Evolutionary conservation across 768 basidiomycete genomes (phyloP), one percentile per base, ranked within the genome.

Genomic region (Tricholoma matsutake): DNA sequence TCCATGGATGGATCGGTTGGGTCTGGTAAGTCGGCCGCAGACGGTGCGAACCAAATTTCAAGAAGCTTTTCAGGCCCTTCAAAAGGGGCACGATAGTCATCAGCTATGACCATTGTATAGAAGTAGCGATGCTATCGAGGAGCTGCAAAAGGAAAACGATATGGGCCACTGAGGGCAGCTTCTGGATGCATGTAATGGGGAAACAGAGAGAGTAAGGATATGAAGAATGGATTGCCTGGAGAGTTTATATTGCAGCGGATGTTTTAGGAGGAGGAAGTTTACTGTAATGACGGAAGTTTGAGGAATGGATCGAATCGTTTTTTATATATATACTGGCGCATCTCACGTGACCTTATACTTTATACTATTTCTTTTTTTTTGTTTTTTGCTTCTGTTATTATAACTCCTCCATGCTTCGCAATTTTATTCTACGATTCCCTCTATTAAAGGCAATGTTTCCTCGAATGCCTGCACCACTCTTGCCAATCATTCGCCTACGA

Each of bases 1-100:
- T 77, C 74, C 49, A 54, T 41, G 35, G 70, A 64, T 53, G 73
- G 65, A 45, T 65, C 63, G 14, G 71, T 72, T 43, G 79, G 75
- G 63, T 76, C 78, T 34, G 86, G 84, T 8, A 92, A 78, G 28
- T 81, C 75, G 8, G 83, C 80, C 5, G 87, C 76, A 7, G 88
- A 88, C 11, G 94, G 92, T 1, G 91, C 87, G 76, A 98, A 98
- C 97, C 97, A 98, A 54, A 98, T 86, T 78, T 99, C 97, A 51
- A 98, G 84, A 43, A 98, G 84, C 72, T 96, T 96, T 78, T 96
- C 95, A 62, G 94, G 91, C 20, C 95, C 95, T 74, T 96, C 94
- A 67, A 96, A 96, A 13, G 91, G 89, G 35, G 82, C 75, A 54
- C 74, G 74, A 64, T 67, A 66, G 63, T 77, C 72, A 59, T 76